phyloP scores from a whole-genome alignment of 208 protist genomes.

The Acanthamoeba lenticulata region DNA sequence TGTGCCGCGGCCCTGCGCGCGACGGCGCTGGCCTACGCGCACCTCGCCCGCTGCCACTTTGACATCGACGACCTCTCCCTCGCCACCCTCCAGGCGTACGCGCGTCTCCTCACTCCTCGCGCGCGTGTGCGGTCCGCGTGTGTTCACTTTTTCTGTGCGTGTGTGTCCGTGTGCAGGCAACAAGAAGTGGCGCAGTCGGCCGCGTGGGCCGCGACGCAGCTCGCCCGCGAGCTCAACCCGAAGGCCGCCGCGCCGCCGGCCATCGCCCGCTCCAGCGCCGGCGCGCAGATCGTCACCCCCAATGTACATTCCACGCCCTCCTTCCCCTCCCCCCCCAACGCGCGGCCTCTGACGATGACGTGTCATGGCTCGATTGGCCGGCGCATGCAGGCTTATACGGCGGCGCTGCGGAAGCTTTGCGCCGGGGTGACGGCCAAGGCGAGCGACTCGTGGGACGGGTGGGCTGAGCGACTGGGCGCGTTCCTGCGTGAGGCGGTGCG shows the following conservation, averaged over 20 bases:
- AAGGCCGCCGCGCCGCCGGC: background rate
- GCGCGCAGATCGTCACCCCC: background rate
- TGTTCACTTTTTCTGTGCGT: background rate
- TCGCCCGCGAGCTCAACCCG: background rate
- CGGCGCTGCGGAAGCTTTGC: background rate
- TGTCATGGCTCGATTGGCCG: background rate
- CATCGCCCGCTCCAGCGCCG: background rate
- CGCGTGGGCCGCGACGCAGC: background rate
- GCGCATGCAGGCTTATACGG: background rate
- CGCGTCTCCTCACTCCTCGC: background rate
- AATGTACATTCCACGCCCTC: too few species aligned
- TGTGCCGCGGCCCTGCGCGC: background rate
- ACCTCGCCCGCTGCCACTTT: background rate
- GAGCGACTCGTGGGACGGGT: background rate
- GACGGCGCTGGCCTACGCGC: background rate
- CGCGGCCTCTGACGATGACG: background rate
- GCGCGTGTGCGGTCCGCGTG: too few species aligned
- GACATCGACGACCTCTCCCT: constrained; percentile 22
- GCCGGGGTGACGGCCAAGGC: background rate
- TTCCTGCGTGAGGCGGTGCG: background rate
- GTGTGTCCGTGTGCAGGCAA: background rate
- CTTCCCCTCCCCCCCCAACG: too few species aligned
- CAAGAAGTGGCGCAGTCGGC: background rate
- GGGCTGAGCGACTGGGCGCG: background rate
- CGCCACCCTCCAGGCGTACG: background rate